Evolutionary conservation across 352 stramenopile species (phyloP).

Genomic region (Globisporangium barbulae): DNA sequence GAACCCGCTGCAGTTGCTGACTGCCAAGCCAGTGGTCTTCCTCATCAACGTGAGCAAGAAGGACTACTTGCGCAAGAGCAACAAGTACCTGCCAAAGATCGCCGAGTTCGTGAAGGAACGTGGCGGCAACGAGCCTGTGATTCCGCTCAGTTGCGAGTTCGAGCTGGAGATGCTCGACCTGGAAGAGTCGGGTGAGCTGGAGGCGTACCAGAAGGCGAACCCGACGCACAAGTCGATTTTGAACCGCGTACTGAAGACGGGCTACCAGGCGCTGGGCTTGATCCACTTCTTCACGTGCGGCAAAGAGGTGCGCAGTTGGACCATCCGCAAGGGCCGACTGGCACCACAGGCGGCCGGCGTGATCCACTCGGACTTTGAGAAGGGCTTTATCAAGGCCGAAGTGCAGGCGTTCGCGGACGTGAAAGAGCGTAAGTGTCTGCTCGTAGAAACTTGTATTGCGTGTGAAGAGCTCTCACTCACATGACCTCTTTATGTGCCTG

Average conservation of each 20-base stretch:
- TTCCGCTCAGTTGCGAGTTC: conserved; percentile 98
- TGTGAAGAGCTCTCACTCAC: not conserved
- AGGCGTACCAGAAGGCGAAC: conserved; percentile 78
- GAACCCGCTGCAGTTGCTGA: conserved; percentile 91
- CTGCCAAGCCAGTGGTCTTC: conserved; percentile 97
- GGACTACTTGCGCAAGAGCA: conserved; percentile 98
- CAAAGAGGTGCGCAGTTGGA: conserved; percentile 98
- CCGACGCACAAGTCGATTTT: conserved; percentile 90
- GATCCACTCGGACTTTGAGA: conserved; percentile 99
- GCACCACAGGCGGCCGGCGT: conserved; percentile 97
- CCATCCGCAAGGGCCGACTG: conserved; percentile 95
- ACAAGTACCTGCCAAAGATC: conserved; percentile 98
- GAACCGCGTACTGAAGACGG: conserved; percentile 97
- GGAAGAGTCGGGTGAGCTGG: conserved; percentile 53
- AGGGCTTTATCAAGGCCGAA: conserved; percentile 98
- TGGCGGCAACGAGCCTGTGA: conserved; percentile 94
- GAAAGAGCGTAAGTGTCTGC: conserved; percentile 72
- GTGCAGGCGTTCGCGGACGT: conserved; percentile 86
- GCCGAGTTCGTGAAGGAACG: conserved; percentile 95
- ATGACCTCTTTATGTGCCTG: not conserved
- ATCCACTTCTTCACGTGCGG: conserved; percentile 99
- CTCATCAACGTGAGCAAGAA: conserved; percentile 99
- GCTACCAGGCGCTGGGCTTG: conserved; percentile 97
- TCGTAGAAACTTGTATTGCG: not conserved
- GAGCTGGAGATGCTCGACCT: conserved; percentile 93